Percentiles rank a stretch among this genome's conserved stretches.
Conservation (phyloP, 78 protist genomes). For the Dictyostelium purpureum region DNA sequence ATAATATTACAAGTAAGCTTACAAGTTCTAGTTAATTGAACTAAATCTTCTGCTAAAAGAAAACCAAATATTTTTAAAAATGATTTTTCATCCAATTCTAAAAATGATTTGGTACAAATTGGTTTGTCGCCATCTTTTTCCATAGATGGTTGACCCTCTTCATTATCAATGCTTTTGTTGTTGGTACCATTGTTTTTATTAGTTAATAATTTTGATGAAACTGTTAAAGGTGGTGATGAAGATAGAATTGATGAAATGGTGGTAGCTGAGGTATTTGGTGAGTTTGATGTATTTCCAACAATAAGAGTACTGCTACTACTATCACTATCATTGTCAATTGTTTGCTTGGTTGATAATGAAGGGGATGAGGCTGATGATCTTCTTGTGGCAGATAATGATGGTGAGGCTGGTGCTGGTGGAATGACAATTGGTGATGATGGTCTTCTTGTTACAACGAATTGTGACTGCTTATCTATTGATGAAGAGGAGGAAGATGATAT, state of each 20-base stretch:
- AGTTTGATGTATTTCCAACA: background rate
- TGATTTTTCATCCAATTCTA: background rate
- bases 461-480: background rate
- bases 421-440: background rate
- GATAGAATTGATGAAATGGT: background rate
- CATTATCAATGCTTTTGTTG: background rate
- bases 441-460: background rate
- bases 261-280: background rate
- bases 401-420: background rate
- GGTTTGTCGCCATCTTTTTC: background rate
- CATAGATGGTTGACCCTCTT: background rate
- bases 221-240: background rate
- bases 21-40: background rate
- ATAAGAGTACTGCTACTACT: too few species aligned
- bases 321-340: background rate
- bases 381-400: background rate
- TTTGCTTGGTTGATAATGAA: background rate
- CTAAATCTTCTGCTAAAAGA: slow-evolving; percentile 6
- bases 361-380: background rate
- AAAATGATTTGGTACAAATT: background rate
- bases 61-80: background rate
- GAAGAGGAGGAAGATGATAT: background rate
- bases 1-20: background rate
- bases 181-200: background rate
- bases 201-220: background rate